Evolutionary conservation across 768 basidiomycete species (phyloP).

Genomic region (Candolleomyces efflorescens): DNA sequence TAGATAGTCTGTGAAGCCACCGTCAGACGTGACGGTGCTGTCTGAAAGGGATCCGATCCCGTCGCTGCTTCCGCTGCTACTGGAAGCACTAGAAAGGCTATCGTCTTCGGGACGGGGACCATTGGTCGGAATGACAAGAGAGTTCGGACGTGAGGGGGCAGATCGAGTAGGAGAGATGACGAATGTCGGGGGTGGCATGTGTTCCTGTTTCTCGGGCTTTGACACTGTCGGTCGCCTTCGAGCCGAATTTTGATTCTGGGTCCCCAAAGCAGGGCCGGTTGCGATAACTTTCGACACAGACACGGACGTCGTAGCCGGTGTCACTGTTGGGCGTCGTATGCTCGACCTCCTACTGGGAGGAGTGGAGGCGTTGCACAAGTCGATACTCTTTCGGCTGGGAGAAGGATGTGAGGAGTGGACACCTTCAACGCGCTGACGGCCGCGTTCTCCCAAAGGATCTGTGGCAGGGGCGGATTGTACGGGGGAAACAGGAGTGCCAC

Average conservation of each 20-base stretch:
- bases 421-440: constrained; percentile 46
- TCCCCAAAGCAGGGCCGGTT: constrained; percentile 24
- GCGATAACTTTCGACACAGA: constrained; percentile 35
- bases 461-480: constrained; percentile 37
- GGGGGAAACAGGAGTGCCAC: constrained; percentile 34
- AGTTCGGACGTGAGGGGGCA: neutral
- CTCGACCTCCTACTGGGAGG: constrained; percentile 39
- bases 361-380: constrained; percentile 45
- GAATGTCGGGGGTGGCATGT: neutral
- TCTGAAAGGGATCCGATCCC: constrained; percentile 63
- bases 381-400: constrained; percentile 54
- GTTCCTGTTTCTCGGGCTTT: constrained; percentile 2
- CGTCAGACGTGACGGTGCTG: constrained; percentile 79
- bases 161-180: constrained; percentile 10
- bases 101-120: constrained; percentile 28
- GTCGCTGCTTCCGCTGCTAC: constrained; percentile 60
- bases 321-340: constrained; percentile 39
- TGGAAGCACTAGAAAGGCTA: constrained; percentile 44
- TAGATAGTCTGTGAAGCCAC: constrained; percentile 84
- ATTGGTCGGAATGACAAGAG: neutral
- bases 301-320: constrained; percentile 37
- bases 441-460: constrained; percentile 38
- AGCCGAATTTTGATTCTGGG: constrained; percentile 4
- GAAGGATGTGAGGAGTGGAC: constrained; percentile 55
- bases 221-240: constrained; percentile 1